Conservation (phyloP, 345 rosid genomes). For the Pugionium dolabratum region DNA sequence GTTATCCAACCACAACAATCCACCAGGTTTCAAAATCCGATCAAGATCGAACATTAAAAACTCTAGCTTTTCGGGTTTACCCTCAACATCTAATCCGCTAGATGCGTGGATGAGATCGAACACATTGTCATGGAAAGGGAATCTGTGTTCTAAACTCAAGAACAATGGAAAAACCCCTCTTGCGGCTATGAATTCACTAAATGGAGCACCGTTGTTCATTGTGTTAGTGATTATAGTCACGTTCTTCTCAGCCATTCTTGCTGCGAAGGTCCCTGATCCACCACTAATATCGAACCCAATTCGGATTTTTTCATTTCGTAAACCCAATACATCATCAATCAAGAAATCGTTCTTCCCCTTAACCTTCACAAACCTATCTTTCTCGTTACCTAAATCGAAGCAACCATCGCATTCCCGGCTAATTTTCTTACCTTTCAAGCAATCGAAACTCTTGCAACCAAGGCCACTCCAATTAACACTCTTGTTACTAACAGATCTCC, state of each 20-base stretch:
- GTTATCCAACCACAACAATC: constrained; percentile 88
- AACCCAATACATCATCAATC: constrained; percentile 69
- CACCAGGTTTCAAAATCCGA: constrained; percentile 77
- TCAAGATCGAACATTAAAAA: constrained; percentile 95
- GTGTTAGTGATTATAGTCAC: constrained; percentile 74
- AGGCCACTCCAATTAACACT: constrained; percentile 85
- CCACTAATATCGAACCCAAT: constrained; percentile 87
- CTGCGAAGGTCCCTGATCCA: constrained; percentile 89
- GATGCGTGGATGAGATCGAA: constrained; percentile 76
- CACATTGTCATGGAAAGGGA: constrained; percentile 86
- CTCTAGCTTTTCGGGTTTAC: constrained; percentile 75
- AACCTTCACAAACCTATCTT: constrained; percentile 65
- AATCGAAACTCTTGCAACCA: constrained; percentile 77
- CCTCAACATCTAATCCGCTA: constrained; percentile 67
- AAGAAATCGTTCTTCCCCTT: constrained; percentile 80
- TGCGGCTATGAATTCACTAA: constrained; percentile 76
- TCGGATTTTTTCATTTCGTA: constrained; percentile 72
- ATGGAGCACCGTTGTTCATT: constrained; percentile 75
- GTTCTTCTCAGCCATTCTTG: constrained; percentile 90
- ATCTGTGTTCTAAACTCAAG: constrained; percentile 86
- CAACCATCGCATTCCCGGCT: constrained; percentile 79
- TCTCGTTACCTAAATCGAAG: constrained; percentile 66
- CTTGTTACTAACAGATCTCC: constrained; percentile 83
- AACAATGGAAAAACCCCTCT: constrained; percentile 87
- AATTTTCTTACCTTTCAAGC: constrained; percentile 77